Evolutionary conservation across 805 yeast genomes (phyloP).

Genomic region (Tetrapisispora arboricola): DNA sequence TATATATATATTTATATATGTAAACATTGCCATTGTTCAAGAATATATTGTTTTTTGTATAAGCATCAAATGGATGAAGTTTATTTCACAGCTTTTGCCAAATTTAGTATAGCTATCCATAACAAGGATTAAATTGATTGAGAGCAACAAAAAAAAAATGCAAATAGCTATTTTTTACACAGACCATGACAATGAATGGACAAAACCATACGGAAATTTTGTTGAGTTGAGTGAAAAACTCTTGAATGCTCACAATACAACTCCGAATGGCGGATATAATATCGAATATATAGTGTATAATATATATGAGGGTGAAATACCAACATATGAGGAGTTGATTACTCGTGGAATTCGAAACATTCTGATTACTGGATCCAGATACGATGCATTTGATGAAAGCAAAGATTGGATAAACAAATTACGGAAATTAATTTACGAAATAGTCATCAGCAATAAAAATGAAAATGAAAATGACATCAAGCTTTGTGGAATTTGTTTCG

Average conservation of each 20-base stretch:
- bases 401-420: conserved; percentile 34
- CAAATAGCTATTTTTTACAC: conserved; percentile 22
- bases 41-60: no score
- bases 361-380: conserved; percentile 39
- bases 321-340: conserved; percentile 12
- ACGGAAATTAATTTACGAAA: conserved; percentile 27
- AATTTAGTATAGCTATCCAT: no score
- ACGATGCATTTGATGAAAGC: conserved; percentile 34
- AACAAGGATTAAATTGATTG: no score
- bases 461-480: conserved; percentile 5
- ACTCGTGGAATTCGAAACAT: conserved; percentile 26
- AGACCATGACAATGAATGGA: conserved; percentile 17
- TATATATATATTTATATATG: no score
- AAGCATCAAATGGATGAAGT: no score
- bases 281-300: conserved; percentile 16
- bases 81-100: no score
- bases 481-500: conserved; percentile 70
- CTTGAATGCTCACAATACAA: conserved; percentile 8
- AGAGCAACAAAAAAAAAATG: neutral
- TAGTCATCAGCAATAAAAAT: conserved; percentile 5
- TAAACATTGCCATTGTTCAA: no score
- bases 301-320: conserved; percentile 16
- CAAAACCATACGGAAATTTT: conserved; percentile 20
- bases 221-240: conserved; percentile 19
- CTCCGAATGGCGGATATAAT: conserved; percentile 1